Evolutionary conservation across 2,329 filamentous ascomycete species (phyloP).

Genomic region (Paraconiothyrium brasiliense): DNA sequence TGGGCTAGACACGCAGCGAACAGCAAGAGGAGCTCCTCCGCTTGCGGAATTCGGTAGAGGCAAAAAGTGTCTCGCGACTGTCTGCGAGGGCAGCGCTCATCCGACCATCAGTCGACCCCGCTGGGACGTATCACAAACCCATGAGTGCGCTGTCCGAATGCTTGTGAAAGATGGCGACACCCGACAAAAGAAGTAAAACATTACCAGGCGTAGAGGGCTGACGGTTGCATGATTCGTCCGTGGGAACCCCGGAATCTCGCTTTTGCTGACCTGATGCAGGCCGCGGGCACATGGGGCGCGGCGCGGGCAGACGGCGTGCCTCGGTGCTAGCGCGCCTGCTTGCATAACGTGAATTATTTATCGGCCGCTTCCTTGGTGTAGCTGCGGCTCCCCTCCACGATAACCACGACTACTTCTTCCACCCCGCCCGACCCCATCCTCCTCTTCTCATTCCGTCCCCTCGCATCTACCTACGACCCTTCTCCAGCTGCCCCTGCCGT

Average conservation of each 20-base stretch:
- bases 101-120: slow-evolving; percentile 34
- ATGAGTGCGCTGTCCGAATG: neutral
- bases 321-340: slow-evolving; percentile 16
- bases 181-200: neutral
- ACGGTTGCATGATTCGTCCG: neutral
- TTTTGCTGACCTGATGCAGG: neutral
- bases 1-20: slow-evolving; percentile 29
- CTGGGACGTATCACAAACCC: neutral
- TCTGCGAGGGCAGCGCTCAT: slow-evolving; percentile 24
- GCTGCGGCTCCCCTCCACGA: slow-evolving; percentile 29
- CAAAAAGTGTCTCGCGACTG: slow-evolving; percentile 13
- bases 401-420: slow-evolving; percentile 11
- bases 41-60: slow-evolving; percentile 28
- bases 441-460: neutral
- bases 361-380: slow-evolving; percentile 14
- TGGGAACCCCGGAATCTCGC: neutral
- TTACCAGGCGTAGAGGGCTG: neutral
- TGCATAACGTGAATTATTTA: slow-evolving; percentile 20
- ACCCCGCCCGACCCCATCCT: slow-evolving; percentile 15
- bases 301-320: slow-evolving; percentile 1
- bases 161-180: slow-evolving; percentile 1
- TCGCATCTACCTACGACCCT: neutral
- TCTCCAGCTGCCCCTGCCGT: slow-evolving; percentile 6
- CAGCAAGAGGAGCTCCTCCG: slow-evolving; percentile 14
- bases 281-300: neutral